Base-by-base conservation (phyloP, 164 flowering plant species). In the Dillenia suffruticosa region DNA sequence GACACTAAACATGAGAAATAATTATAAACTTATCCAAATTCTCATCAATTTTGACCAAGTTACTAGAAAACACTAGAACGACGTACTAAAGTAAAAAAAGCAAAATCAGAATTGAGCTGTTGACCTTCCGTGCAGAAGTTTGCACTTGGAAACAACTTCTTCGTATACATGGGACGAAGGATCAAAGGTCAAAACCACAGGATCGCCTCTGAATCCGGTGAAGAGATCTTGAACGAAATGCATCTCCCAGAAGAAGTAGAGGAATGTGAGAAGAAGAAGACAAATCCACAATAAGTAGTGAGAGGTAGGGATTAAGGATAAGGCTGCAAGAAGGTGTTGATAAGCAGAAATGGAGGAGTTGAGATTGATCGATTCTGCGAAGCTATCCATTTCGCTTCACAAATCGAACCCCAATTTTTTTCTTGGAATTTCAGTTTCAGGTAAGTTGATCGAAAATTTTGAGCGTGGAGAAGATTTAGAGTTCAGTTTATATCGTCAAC, bases 201-300 rank as follows among this genome's bases (percentile, higher is more conserved):
- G 67, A 50, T 78, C 72, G 14, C 85, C 88, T 57, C 82, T 64
- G 40, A 81, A 77, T 17, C 79, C 83, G 17, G 63, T 63, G 32
- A 78, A 8, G 8, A 85, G 44, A 63, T 85, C 88, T 10, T 44
- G 58, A 13, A 83, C 32, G 44, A 86, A 13, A 71, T 86, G 88
- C 60, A 80, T 47, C 67, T 86, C 91, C 16, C 83, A 59, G 58
- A 86, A 77, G 47, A 77, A 75, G 63, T 83, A 83, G 17, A 76
- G 49, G 54, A 76, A 64, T 22, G 76, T 22, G 14, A 73, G 15
- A 10, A 70, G 17, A 13, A 74, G 1, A 11, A 75, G 22, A 12
- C 62, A 22, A 14, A 69, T 12, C 10, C 62, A 70, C 3, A 77
- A 46, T 0, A 76, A 6, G 60, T 77, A 77, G 57, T 74, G 79